Base-by-base conservation (phyloP, 2,329 filamentous ascomycete species). In the Dryadomyces sulphureus region DNA sequence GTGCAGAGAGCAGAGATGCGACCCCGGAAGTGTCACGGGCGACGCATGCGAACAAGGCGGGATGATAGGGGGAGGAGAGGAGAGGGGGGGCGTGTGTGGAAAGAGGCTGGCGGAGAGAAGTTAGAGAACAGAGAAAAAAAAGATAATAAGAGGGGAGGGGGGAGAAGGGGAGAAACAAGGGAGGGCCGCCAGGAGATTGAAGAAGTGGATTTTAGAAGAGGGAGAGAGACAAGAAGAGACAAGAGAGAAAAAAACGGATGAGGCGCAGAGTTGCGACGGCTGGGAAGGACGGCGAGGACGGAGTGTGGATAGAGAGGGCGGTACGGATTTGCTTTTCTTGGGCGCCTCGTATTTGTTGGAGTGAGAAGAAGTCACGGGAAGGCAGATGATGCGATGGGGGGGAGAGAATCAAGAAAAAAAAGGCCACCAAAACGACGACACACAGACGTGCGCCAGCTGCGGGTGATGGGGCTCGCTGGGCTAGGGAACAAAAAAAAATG, bases 321-420 rank as follows among this genome's bases (percentile, higher is more conserved):
- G n/a, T n/a, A n/a, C n/a, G n/a, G n/a, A n/a, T n/a, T n/a, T n/a
- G n/a, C n/a, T n/a, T n/a, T n/a, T n/a, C n/a, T n/a, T n/a, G n/a
- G n/a, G n/a, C n/a, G n/a, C n/a, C n/a, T n/a, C n/a, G n/a, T n/a
- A n/a, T 14, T 30, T 30, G 27, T 30, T 30, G 27, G 27, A 14
- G 7, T 7, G 27, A 14, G 35, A 39, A 32, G 22, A 19, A 25
- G 41, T 22, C 22, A 22, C 35, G 25, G 24, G 42, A 36, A 38
- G 35, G 17, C n/a, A n/a, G 42, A 17, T 21, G 34, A 44, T 44
- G 42, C 42, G 42, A 44, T 34, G n/a, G n/a, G n/a, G n/a, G n/a
- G n/a, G 19, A 17, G 12, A 39, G 22, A 11, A 27, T 4, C 20
- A 27, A 21, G 14, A 38, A 38, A 39, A 22, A 45, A 45, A 45